Conservation (phyloP, 495 filamentous ascomycete genomes). For the Lasiosphaeria hispida region DNA sequence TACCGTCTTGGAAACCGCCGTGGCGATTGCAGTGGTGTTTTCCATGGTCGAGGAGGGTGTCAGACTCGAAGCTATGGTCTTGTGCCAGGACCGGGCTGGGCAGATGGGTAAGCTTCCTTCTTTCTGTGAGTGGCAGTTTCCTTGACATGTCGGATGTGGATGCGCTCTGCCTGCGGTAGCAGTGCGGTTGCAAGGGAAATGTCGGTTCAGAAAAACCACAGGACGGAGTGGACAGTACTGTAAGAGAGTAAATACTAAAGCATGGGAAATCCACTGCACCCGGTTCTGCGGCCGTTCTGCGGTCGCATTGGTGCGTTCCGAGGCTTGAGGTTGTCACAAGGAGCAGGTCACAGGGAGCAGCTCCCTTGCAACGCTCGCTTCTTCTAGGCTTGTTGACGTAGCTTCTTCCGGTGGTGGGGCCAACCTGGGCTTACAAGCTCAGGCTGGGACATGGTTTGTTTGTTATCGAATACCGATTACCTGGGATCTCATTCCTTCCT, state of each 20-base stretch:
- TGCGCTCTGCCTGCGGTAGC: too few species aligned
- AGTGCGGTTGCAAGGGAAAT: neutral
- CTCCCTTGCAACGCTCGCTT: slow-evolving; percentile 8
- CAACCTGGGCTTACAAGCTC: neutral
- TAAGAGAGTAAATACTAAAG: too few species aligned
- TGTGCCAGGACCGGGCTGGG: too few species aligned
- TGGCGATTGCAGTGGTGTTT: slow-evolving; percentile 11
- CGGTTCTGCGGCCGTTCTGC: too few species aligned
- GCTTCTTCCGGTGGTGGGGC: neutral
- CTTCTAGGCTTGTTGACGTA: slow-evolving; percentile 6
- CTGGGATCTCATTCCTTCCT: too few species aligned
- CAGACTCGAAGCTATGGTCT: neutral
- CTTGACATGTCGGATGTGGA: slow-evolving; percentile 1
- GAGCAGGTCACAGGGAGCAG: slow-evolving; percentile 1
- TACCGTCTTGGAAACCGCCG: slow-evolving; percentile 3
- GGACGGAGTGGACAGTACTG: too few species aligned
- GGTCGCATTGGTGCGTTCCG: too few species aligned
- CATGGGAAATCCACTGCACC: too few species aligned
- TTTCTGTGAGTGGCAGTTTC: neutral
- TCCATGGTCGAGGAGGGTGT: slow-evolving; percentile 2
- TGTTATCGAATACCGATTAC: too few species aligned
- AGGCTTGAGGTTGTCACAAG: too few species aligned
- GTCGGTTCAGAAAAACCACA: too few species aligned
- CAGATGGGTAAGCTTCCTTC: neutral
- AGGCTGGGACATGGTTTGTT: neutral